Conservation (phyloP, 495 filamentous ascomycete genomes). For the Lichina pygmaea region DNA sequence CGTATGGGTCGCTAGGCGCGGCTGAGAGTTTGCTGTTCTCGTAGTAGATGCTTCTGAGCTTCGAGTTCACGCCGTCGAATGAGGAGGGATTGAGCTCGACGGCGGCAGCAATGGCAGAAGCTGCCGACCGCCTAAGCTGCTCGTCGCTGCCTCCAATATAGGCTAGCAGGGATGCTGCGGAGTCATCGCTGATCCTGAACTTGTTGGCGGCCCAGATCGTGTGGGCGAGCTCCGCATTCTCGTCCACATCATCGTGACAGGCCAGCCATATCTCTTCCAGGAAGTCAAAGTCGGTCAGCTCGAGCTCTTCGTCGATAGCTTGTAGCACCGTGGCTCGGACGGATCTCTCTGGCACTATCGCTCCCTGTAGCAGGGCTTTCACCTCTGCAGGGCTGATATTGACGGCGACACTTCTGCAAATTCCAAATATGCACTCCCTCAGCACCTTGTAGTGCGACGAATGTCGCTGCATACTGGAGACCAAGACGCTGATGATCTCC, state of each 20-base stretch:
- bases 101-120: conserved; percentile 51
- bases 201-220: conserved; percentile 90
- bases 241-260: conserved; percentile 70
- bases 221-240: conserved; percentile 59
- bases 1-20: conserved; percentile 67
- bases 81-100: conserved; percentile 26
- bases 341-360: conserved; percentile 47
- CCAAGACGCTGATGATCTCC: conserved; percentile 38
- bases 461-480: conserved; percentile 65
- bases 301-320: conserved; percentile 59
- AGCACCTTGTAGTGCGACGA: conserved; percentile 80
- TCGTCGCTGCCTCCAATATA: conserved; percentile 55
- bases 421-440: conserved; percentile 71
- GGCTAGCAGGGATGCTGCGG: conserved; percentile 36
- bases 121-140: conserved; percentile 61
- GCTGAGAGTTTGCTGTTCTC: conserved; percentile 55
- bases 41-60: conserved; percentile 39
- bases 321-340: conserved; percentile 79
- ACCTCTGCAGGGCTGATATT: conserved; percentile 49
- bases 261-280: conserved; percentile 82
- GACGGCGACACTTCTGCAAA: conserved; percentile 50
- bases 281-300: conserved; percentile 61
- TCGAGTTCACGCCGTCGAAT: conserved; percentile 28
- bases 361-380: conserved; percentile 37
- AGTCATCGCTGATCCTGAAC: conserved; percentile 38